These are phyloP conservation scores for Pseudogymnoascus sp. DNA, from an alignment of 2,329 filamentous ascomycete species.

Conservation along the genomic window DNA sequence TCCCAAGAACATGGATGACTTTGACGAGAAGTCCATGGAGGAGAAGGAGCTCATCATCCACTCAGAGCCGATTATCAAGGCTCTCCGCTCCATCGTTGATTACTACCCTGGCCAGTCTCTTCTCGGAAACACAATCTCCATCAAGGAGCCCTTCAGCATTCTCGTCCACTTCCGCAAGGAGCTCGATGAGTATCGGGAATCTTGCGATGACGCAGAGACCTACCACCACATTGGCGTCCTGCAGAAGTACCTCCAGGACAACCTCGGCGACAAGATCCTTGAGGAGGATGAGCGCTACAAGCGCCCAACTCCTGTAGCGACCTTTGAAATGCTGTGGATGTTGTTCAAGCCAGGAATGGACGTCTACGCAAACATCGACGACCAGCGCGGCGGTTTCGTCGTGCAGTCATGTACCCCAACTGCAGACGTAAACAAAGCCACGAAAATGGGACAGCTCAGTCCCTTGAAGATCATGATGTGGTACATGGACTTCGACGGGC, in stretches of 20 bases:
- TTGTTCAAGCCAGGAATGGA: constrained; percentile 20
- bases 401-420: constrained; percentile 11
- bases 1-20: constrained; percentile 14
- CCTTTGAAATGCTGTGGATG: constrained; percentile 22
- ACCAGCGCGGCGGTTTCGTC: constrained; percentile 17
- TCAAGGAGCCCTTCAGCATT: constrained; percentile 32
- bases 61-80: constrained; percentile 20
- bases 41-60: constrained; percentile 21
- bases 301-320: constrained; percentile 15
- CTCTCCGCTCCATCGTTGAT: constrained; percentile 16
- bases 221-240: constrained; percentile 15
- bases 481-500: constrained; percentile 26
- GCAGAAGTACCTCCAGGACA: constrained; percentile 15
- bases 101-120: constrained; percentile 20
- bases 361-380: constrained; percentile 17
- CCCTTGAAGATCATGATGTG: constrained; percentile 21
- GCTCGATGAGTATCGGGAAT: constrained; percentile 17
- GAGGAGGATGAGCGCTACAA: constrained; percentile 16
- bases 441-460: constrained; percentile 14
- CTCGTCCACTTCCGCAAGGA: constrained; percentile 24
- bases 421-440: constrained; percentile 2
- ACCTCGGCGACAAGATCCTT: constrained; percentile 17
- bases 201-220: constrained; percentile 17
- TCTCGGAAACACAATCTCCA: constrained; percentile 17
- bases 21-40: constrained; percentile 20